Base-by-base conservation (phyloP, 192 early-diverging fungal species). In the Coemansia sp. region DNA sequence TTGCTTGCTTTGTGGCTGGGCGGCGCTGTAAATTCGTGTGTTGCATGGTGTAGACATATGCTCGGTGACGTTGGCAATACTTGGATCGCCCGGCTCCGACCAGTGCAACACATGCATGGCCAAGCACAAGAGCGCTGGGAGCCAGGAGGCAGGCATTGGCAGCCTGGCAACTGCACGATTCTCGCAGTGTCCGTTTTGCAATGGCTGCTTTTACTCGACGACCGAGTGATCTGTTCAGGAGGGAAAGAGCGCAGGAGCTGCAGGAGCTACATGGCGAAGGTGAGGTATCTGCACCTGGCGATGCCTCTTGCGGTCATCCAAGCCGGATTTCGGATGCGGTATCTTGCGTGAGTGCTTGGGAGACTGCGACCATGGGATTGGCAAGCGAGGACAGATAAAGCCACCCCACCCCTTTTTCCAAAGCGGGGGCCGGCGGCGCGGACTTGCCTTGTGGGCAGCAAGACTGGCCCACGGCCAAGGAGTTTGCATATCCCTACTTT, bases 41-140 rank as follows among this genome's bases (percentile, higher is more conserved):
- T 51, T 2, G 15, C 15, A 25, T 15, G 27, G 3, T 39, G 50
- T 68, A 76, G 72, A 68, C 42, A 33, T 69, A 35, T 76, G 66
- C 49, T 61, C 66, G 2, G 66, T 65, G 58, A 68, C 71, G 17
- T 37, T 75, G 17, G 53, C 15, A 21, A 35, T 68, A 11, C 48
- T 75, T 15, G 42, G 40, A 15, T 35, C 48, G 51, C 60, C 71
- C 2, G 46, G 65, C 36, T 63, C 71, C 2, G 53, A 60, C 32
- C 71, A 66, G 31, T 75, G 71, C 54, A 53, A 49, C 45, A 68
- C 55, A 14, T 68, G 65, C 30, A 32, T 48, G 31, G 64, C 70
- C 56, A 67, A 60, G 60, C 56, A 60, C 33, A 54, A 22, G 52
- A 33, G 34, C 19, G 34, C 25, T 26, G 26, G 27, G 3, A 36